phyloP scores from a whole-genome alignment of 2,329 filamentous ascomycete species.

The Alternaria longipes region DNA sequence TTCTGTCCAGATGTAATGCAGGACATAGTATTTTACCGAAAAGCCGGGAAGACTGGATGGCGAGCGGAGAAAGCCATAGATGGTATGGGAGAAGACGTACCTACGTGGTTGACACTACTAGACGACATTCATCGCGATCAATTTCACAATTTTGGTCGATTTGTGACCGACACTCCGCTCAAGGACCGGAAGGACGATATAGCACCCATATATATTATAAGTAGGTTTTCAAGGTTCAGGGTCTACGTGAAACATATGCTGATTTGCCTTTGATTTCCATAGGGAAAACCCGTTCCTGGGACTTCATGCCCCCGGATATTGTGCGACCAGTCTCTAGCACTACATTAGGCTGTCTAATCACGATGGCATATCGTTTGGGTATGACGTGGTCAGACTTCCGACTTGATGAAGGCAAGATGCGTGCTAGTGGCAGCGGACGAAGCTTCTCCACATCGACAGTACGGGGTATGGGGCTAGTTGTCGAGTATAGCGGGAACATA shows the following conservation, averaged over 20 bases:
- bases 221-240: background rate
- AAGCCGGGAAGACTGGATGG: too few relatives aligned
- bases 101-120: background rate
- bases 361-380: conserved; percentile 8
- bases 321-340: conserved; percentile 18
- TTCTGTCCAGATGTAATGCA: too few relatives aligned
- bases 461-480: background rate
- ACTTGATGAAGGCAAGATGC: background rate
- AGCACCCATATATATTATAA: background rate
- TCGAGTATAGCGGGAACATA: background rate
- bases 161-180: too few relatives aligned
- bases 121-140: background rate
- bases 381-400: conserved; percentile 12
- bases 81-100: too few relatives aligned
- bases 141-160: too few relatives aligned
- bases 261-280: background rate
- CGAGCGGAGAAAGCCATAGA: too few relatives aligned
- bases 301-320: conserved; percentile 20
- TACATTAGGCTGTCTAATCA: background rate
- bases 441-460: background rate
- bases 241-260: background rate
- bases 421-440: background rate
- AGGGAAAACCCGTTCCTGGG: conserved; percentile 8
- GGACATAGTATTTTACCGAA: too few relatives aligned
- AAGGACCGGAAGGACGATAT: too few relatives aligned